A percentile compares a stretch with the other conserved stretches of the same genome.
Conservation (phyloP, 2,329 filamentous ascomycete genomes). For the Ceratocystis cubensis region DNA sequence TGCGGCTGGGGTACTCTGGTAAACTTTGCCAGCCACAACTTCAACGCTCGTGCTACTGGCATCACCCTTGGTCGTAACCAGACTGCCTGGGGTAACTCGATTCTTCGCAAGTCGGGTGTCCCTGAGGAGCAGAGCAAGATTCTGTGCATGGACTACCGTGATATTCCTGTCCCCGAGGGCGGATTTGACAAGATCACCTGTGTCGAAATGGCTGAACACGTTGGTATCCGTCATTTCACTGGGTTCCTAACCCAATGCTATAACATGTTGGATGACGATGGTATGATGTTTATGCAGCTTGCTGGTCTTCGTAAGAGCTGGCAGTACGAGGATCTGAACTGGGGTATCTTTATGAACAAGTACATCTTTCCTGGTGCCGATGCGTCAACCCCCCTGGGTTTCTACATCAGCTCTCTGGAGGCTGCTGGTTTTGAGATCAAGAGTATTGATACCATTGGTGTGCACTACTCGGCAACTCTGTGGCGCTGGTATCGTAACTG, state of each 20-base stretch:
- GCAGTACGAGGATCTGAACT: conserved; percentile 97
- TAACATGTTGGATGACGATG: conserved; percentile 93
- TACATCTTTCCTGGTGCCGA: conserved; percentile 97
- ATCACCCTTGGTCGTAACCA: conserved; percentile 93
- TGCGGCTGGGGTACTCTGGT: conserved; percentile 97
- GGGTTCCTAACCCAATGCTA: conserved; percentile 75
- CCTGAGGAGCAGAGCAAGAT: conserved; percentile 81
- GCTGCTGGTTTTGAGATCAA: conserved; percentile 73
- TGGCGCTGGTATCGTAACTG: conserved; percentile 99
- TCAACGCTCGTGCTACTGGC: conserved; percentile 73
- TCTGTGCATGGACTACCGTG: conserved; percentile 93
- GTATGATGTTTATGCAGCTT: conserved; percentile 90
- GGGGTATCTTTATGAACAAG: conserved; percentile 99
- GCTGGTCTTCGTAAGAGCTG: conserved; percentile 86
- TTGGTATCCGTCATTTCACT: conserved; percentile 79
- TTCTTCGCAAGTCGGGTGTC: conserved; percentile 69
- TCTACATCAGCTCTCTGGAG: conserved; percentile 74
- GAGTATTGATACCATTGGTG: conserved; percentile 79
- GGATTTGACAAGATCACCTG: conserved; percentile 83
- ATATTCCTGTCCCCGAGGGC: conserved; percentile 47
- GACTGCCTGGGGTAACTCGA: conserved; percentile 90
- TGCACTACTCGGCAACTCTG: conserved; percentile 91
- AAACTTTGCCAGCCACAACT: conserved; percentile 85
- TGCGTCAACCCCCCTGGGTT: conserved; percentile 83
- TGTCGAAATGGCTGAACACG: conserved; percentile 97